Conservation (phyloP, 2,329 filamentous ascomycete species). For the Iodosphaeria phyllophila region DNA sequence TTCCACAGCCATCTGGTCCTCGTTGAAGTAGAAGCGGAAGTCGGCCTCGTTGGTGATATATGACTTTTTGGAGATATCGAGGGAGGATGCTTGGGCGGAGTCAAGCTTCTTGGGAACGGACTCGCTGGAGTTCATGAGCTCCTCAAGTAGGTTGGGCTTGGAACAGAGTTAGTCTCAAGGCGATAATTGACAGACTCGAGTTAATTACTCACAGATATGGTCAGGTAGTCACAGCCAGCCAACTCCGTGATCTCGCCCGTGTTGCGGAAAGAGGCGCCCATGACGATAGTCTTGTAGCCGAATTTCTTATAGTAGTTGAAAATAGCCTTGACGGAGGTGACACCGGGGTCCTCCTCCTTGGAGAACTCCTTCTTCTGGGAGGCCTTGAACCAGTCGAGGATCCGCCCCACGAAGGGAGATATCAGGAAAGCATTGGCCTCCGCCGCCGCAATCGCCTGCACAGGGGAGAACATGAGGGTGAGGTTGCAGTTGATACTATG, state of each 20-base stretch:
- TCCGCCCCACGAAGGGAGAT: conserved; percentile 96
- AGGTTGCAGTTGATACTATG: conserved; percentile 97
- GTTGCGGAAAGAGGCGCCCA: conserved; percentile 98
- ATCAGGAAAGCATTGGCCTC: conserved; percentile 95
- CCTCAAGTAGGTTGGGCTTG: conserved; percentile 81
- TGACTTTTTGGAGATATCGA: conserved; percentile 70
- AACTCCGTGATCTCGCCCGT: conserved; percentile 94
- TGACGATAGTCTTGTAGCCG: conserved; percentile 98
- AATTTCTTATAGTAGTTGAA: conserved; percentile 99
- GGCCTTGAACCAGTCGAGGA: conserved; percentile 99
- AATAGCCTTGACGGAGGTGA: conserved; percentile 81
- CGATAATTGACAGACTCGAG: neutral
- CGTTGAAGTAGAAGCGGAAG: conserved; percentile 99
- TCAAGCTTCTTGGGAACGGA: conserved; percentile 87
- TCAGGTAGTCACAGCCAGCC: conserved; percentile 95
- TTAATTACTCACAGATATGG: conserved; percentile 59
- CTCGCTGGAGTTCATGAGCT: conserved; percentile 70
- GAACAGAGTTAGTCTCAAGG: conserved; percentile 3
- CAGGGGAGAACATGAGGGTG: conserved; percentile 93
- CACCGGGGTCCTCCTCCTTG: conserved; percentile 84
- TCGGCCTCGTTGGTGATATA: conserved; percentile 78
- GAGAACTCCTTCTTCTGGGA: conserved; percentile 83
- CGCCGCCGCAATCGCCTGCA: conserved; percentile 88
- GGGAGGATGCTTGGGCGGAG: conserved; percentile 39
- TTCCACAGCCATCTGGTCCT: conserved; percentile 98